Conservation (phyloP, 176 grass and related monocot species). For the Ensete ventricosum region DNA sequence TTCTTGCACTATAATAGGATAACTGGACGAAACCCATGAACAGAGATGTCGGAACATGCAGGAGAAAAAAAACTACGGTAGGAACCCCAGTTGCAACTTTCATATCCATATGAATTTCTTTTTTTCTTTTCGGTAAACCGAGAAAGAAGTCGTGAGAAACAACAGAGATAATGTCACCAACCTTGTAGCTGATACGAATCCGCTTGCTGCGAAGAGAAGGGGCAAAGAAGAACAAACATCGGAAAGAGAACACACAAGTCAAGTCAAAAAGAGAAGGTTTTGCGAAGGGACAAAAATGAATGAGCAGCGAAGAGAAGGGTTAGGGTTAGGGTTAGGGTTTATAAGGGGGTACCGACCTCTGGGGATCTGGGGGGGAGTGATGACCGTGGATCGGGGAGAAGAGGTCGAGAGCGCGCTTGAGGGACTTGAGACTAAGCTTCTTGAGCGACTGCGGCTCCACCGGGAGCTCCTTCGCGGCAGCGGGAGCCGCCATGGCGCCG, state of each 20-base stretch:
- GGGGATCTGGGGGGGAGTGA: conserved; percentile 32
- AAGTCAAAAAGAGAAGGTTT: background rate
- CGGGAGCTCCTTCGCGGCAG: conserved; percentile 26
- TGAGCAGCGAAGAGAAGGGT: background rate
- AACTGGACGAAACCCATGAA: too few species aligned
- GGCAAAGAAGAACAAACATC: too few species aligned
- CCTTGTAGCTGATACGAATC: conserved; percentile 73
- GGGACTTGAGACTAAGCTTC: conserved; percentile 77
- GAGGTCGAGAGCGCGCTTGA: conserved; percentile 72
- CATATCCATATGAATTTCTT: background rate
- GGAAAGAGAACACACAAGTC: background rate
- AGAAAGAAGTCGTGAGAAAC: too few species aligned
- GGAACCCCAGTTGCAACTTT: too few species aligned
- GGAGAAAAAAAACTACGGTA: too few species aligned
- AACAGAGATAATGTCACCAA: conserved; percentile 4
- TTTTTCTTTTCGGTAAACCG: background rate
- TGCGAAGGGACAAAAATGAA: too few species aligned
- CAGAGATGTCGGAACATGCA: too few species aligned
- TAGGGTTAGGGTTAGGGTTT: conserved; percentile 2
- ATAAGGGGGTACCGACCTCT: conserved; percentile 48
- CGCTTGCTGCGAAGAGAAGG: conserved; percentile 42
- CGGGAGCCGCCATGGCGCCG: background rate
- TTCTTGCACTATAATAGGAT: too few species aligned
- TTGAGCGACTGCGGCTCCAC: conserved; percentile 86
- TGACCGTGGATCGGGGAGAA: conserved; percentile 49